A percentile compares a stretch with the other conserved stretches of the same genome.
phyloP scores from a whole-genome alignment of 2,329 filamentous ascomycete genomes.

The Coleophoma crateriformis region DNA sequence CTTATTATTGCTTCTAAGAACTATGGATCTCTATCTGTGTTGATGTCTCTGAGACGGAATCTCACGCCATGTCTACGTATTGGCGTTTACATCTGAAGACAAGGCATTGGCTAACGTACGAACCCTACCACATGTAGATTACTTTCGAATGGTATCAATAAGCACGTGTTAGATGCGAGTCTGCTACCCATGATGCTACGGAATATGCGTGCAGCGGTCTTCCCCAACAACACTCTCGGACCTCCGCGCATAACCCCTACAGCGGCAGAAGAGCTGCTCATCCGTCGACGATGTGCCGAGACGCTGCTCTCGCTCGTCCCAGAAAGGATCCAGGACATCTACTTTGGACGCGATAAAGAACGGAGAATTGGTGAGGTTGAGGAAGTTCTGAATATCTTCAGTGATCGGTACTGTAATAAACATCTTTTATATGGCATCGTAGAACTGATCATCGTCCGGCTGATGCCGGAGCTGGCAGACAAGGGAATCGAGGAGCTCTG shows the following conservation, averaged over 20 bases:
- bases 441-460: slow-evolving; percentile 72
- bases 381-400: slow-evolving; percentile 65
- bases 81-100: neutral
- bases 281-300: slow-evolving; percentile 62
- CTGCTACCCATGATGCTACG: slow-evolving; percentile 63
- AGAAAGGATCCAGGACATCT: slow-evolving; percentile 24
- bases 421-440: slow-evolving; percentile 79
- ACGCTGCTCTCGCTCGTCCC: slow-evolving; percentile 45
- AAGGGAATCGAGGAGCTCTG: slow-evolving; percentile 66
- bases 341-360: slow-evolving; percentile 35
- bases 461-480: slow-evolving; percentile 80
- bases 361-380: slow-evolving; percentile 31
- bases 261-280: slow-evolving; percentile 51
- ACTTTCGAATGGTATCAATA: slow-evolving; percentile 51
- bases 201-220: slow-evolving; percentile 70
- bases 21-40: too few relatives aligned
- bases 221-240: slow-evolving; percentile 77
- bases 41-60: too few relatives aligned
- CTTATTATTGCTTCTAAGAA: too few relatives aligned
- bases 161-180: slow-evolving; percentile 55
- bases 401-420: slow-evolving; percentile 86
- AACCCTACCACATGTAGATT: slow-evolving; percentile 15
- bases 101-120: slow-evolving; percentile 11
- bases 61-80: too few relatives aligned
- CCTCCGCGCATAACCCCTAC: slow-evolving; percentile 56